Percentiles rank a stretch among this genome's conserved stretches.
Conservation (phyloP, 163 green algal genomes). For the Chlamydomonas reinhardtii region DNA sequence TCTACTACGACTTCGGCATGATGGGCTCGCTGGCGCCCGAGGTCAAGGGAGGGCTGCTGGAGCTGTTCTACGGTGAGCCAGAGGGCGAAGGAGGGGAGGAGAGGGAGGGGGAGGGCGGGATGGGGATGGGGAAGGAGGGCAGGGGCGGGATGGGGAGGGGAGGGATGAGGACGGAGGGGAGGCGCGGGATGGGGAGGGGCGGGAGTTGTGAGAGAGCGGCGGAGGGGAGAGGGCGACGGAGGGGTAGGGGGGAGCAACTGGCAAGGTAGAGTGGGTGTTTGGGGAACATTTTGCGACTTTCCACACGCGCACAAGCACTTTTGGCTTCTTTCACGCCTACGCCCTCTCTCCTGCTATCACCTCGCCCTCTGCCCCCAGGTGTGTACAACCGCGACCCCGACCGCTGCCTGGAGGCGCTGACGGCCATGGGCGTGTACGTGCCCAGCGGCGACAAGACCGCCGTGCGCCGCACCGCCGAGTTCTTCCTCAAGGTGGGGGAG, state of each 20-base stretch:
- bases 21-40: slow-evolving; percentile 84
- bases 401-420: slow-evolving; percentile 90
- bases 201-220: too few relatives aligned
- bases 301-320: too few relatives aligned
- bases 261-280: background rate
- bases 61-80: slow-evolving; percentile 91
- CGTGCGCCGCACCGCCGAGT: slow-evolving; percentile 92
- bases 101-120: background rate
- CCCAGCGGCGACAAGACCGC: slow-evolving; percentile 89
- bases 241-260: too few relatives aligned
- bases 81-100: background rate
- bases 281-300: background rate
- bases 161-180: too few relatives aligned
- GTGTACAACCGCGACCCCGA: slow-evolving; percentile 84
- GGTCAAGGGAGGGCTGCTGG: slow-evolving; percentile 87
- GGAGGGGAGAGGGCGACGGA: too few relatives aligned
- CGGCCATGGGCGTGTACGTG: slow-evolving; percentile 95
- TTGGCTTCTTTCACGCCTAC: too few relatives aligned
- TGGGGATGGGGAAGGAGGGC: background rate
- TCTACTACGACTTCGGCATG: slow-evolving; percentile 99
- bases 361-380: background rate
- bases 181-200: too few relatives aligned
- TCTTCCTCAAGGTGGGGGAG: slow-evolving; percentile 88
- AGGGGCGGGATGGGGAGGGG: too few relatives aligned
- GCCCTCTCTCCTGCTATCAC: too few relatives aligned